Base-by-base conservation (phyloP, 2,329 filamentous ascomycete genomes). In the Xylariaceae sp. region DNA sequence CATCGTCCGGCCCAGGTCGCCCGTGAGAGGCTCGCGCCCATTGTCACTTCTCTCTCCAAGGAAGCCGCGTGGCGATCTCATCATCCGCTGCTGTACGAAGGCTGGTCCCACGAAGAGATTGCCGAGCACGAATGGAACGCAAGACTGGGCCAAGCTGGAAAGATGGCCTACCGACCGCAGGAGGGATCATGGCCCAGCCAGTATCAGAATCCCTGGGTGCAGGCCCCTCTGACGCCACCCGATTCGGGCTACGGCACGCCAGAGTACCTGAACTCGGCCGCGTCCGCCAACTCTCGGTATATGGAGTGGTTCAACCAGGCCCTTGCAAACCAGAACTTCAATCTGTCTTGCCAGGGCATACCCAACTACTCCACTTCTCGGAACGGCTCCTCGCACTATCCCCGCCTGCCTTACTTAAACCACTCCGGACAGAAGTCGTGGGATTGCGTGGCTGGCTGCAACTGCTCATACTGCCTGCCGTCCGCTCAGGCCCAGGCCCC, bases 241-340 rank as follows among this genome's bases (percentile, higher is more conserved):
- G 76, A 79, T 46, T 79, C 76, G 14, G 76, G 76, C 5, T 79
- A 79, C 40, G 74, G 74, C 30, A 80, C 75, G 0, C 76, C 76
- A 4, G 75, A 79, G 50, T 76, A 78, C 46, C 62, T 67, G 34
- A 69, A 71, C 56, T 77, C 74, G 29, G 71, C 74, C 3, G 66
- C 73, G 0, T 71, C 73, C 1, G 66, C 67, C 47, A 77, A 76
- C 39, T 63, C 68, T 15, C 71, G 67, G 24, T 78, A 78, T 57
- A 71, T 74, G 17, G 75, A 79, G 30, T 79, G 72, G 72, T 76
- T 78, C 37, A 63, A 64, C 47, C 56, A 64, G 6, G 62, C 61
- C 3, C 49, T 63, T 3, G 49, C 53, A 5, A 57, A 55, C 13
- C 56, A 53, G 15, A 56, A 51, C 15, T 59, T 56, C 23, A 45